Conservation (phyloP, 2,329 filamentous ascomycete genomes). For the Elsinoe batatas region DNA sequence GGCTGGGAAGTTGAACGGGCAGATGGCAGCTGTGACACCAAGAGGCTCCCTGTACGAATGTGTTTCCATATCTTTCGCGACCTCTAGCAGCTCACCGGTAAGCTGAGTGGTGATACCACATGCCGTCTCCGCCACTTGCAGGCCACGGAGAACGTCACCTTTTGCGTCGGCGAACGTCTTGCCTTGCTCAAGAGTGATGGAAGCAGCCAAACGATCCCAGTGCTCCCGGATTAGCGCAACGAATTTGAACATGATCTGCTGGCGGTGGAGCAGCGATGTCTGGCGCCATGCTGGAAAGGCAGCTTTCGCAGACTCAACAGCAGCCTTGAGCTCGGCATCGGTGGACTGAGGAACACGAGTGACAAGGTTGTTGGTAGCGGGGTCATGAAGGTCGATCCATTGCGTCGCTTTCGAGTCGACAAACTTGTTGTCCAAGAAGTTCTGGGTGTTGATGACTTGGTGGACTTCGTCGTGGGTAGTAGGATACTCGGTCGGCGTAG, state of each 20-base stretch:
- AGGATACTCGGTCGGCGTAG: slow-evolving; percentile 51
- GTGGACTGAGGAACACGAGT: slow-evolving; percentile 73
- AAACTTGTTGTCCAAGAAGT: slow-evolving; percentile 65
- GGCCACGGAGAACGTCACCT: slow-evolving; percentile 69
- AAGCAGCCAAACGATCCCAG: slow-evolving; percentile 74
- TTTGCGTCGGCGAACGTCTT: slow-evolving; percentile 78
- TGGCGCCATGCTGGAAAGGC: slow-evolving; percentile 62
- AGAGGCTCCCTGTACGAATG: slow-evolving; percentile 71
- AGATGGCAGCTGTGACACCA: slow-evolving; percentile 73
- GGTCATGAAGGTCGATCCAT: slow-evolving; percentile 69
- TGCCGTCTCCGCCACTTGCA: slow-evolving; percentile 77
- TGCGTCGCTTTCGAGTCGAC: slow-evolving; percentile 53
- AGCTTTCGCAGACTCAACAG: slow-evolving; percentile 60
- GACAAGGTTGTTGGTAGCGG: slow-evolving; percentile 71
- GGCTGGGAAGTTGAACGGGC: slow-evolving; percentile 83
- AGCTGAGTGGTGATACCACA: slow-evolving; percentile 72
- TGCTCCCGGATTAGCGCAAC: slow-evolving; percentile 70
- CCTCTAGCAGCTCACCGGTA: slow-evolving; percentile 74
- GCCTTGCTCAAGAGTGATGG: slow-evolving; percentile 79
- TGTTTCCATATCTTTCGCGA: slow-evolving; percentile 85
- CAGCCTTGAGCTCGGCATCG: slow-evolving; percentile 60
- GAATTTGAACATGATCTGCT: slow-evolving; percentile 78
- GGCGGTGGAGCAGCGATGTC: slow-evolving; percentile 60
- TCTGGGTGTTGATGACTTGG: slow-evolving; percentile 60
- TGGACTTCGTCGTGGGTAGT: slow-evolving; percentile 62